A percentile compares a stretch with the other conserved stretches of the same genome.
Conservation (phyloP, 2,329 filamentous ascomycete genomes). For the Botrytis sinoallii region DNA sequence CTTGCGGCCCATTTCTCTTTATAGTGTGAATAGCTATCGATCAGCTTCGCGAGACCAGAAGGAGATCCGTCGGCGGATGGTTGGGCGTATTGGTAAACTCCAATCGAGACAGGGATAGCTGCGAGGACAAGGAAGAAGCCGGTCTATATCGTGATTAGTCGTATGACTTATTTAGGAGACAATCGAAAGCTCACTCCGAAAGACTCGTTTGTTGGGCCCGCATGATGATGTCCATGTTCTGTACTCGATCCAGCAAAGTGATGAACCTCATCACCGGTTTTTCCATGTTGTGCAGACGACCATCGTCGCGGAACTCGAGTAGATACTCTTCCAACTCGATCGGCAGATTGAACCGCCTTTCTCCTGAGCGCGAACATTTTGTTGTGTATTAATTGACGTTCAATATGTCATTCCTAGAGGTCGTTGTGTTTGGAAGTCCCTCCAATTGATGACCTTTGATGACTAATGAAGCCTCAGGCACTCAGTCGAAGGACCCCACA, state of each 20-base stretch:
- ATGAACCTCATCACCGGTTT: constrained; percentile 28
- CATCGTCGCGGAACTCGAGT: constrained; percentile 26
- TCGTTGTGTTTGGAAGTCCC: background rate
- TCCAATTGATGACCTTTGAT: background rate
- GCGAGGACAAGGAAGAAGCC: constrained; percentile 48
- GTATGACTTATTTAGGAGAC: background rate
- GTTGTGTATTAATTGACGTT: constrained; percentile 34
- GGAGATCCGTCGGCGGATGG: constrained; percentile 39
- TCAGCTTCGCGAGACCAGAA: constrained; percentile 46
- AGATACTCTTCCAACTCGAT: constrained; percentile 27
- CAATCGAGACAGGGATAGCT: constrained; percentile 44
- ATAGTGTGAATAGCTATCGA: constrained; percentile 53
- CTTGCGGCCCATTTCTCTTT: constrained; percentile 52
- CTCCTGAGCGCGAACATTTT: constrained; percentile 37
- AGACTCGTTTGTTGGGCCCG: constrained; percentile 45
- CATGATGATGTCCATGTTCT: constrained; percentile 37
- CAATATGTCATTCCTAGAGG: background rate
- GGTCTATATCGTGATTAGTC: constrained; percentile 38
- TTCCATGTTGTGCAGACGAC: constrained; percentile 28
- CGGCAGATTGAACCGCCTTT: constrained; percentile 36
- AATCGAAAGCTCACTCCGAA: constrained; percentile 46
- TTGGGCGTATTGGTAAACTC: constrained; percentile 46
- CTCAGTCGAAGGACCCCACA: background rate
- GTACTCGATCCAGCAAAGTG: constrained; percentile 24
- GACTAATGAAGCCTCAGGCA: constrained; percentile 3